Percentiles rank a stretch among this genome's conserved stretches.
Conservation (phyloP, 2,329 filamentous ascomycete species). For the Trichophyton rubrum region DNA sequence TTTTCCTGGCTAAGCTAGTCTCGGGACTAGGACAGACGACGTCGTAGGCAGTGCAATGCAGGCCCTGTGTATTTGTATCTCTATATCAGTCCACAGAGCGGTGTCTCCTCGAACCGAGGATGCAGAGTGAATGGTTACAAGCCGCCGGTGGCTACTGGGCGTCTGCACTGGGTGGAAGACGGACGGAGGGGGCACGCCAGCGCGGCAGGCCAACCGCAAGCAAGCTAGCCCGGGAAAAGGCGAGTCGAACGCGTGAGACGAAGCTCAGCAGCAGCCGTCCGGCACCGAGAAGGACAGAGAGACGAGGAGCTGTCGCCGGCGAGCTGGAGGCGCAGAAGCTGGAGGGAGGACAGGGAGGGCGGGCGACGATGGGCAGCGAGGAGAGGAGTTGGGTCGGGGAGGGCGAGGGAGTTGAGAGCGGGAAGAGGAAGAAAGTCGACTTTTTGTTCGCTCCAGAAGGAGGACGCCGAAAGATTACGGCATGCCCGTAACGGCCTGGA, state of each 20-base stretch:
- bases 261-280: not conserved
- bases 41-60: not conserved
- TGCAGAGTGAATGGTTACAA: not conserved
- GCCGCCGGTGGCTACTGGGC: not conserved
- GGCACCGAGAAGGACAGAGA: too few relatives aligned
- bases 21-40: not conserved
- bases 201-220: not conserved
- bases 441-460: not conserved
- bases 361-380: not conserved
- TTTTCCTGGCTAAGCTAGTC: not conserved
- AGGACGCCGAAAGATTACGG: not conserved
- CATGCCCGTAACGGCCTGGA: conserved; percentile 1
- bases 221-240: not conserved
- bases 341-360: too few relatives aligned
- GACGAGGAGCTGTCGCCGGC: not conserved
- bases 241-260: not conserved
- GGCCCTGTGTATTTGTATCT: not conserved
- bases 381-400: not conserved
- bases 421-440: not conserved
- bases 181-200: not conserved
- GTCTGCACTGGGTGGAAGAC: not conserved
- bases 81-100: not conserved
- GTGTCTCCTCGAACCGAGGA: not conserved
- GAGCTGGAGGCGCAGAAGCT: not conserved
- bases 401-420: not conserved